Evolutionary conservation across 2,329 filamentous ascomycete species (phyloP).

Genomic region (Calonectria hongkongensis): DNA sequence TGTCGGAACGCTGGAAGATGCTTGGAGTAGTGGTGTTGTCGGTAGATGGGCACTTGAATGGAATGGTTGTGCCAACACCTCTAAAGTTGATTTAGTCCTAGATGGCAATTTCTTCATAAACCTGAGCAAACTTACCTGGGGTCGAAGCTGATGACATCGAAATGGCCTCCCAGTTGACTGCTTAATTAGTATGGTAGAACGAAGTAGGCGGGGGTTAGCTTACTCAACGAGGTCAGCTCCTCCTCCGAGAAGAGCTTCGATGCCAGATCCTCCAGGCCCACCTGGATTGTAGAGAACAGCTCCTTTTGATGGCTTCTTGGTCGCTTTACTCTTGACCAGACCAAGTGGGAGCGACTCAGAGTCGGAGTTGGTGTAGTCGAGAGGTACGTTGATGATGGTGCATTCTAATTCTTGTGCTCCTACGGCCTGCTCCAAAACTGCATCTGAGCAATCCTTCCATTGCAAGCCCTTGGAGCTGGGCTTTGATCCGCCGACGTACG

Average conservation of each 20-base stretch:
- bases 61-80: not conserved
- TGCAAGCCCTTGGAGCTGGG: not conserved
- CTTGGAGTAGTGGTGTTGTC: not conserved
- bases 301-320: conserved; percentile 13
- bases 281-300: conserved; percentile 7
- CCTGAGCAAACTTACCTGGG: not conserved
- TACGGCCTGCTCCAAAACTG: too few relatives aligned
- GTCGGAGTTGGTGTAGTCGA: conserved; percentile 7
- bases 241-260: not conserved
- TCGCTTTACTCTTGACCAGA: not conserved
- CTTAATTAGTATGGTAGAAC: not conserved
- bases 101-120: too few relatives aligned
- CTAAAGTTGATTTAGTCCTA: not conserved
- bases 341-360: not conserved
- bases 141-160: conserved; percentile 9
- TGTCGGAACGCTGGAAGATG: not conserved
- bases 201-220: not conserved
- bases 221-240: not conserved
- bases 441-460: not conserved
- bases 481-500: not conserved
- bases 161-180: conserved; percentile 11
- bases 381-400: not conserved
- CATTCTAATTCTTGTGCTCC: not conserved
- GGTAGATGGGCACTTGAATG: not conserved
- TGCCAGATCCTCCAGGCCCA: not conserved